These are phyloP conservation scores for Fusarium dimerum DNA, from an alignment of 2,329 filamentous ascomycete species.

Conservation along the genomic window DNA sequence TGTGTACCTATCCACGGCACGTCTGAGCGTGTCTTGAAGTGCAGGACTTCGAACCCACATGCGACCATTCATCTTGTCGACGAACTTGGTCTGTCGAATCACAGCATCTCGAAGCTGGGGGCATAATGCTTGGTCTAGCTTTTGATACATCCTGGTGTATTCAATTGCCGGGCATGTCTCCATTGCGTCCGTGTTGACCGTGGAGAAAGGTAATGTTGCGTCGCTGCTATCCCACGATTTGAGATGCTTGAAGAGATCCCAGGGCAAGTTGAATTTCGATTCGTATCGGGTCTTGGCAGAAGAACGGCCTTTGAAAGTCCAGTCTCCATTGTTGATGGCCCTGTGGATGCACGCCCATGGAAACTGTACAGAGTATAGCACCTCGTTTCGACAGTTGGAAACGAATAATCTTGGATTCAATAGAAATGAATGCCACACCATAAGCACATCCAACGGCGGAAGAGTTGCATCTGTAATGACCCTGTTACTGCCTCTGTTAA, in stretches of 20 bases:
- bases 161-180: not conserved
- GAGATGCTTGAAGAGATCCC: constrained; percentile 1
- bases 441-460: constrained; percentile 35
- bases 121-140: not conserved
- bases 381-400: constrained; percentile 8
- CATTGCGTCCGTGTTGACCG: not conserved
- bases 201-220: not conserved
- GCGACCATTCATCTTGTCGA: constrained; percentile 41
- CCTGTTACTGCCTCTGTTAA: not conserved
- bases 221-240: not conserved
- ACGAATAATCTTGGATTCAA: constrained; percentile 33
- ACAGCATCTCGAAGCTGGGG: constrained; percentile 33
- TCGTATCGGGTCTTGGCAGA: constrained; percentile 1
- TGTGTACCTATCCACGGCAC: constrained; percentile 39
- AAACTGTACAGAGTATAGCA: constrained; percentile 17
- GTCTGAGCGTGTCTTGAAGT: constrained; percentile 34
- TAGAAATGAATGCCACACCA: constrained; percentile 40
- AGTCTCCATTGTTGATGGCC: constrained; percentile 14
- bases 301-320: constrained; percentile 8
- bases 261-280: not conserved
- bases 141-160: constrained; percentile 1
- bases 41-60: constrained; percentile 42
- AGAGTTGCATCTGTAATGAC: constrained; percentile 7
- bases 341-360: constrained; percentile 21
- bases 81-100: constrained; percentile 39